Conservation (phyloP, 2,329 filamentous ascomycete species). For the Fusarium lyarnte region DNA sequence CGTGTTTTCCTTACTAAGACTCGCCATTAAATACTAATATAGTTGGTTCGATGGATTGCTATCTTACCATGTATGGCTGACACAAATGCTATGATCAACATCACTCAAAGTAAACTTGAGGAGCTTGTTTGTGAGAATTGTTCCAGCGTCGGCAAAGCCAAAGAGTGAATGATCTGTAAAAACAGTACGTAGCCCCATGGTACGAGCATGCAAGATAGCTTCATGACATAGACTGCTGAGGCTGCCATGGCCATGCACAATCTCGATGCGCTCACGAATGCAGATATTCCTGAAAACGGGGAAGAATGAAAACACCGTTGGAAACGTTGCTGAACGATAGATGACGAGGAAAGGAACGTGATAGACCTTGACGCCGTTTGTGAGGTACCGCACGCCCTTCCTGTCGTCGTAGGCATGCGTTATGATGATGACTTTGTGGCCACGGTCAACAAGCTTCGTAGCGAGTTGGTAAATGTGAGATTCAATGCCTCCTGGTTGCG, state of each 20-base stretch:
- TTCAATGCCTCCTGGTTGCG: constrained; percentile 94
- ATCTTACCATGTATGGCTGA: constrained; percentile 92
- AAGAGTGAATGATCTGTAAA: constrained; percentile 98
- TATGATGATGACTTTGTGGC: constrained; percentile 97
- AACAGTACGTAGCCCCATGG: constrained; percentile 94
- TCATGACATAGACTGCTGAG: constrained; percentile 94
- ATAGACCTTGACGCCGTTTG: constrained; percentile 98
- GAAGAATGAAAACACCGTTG: constrained; percentile 98
- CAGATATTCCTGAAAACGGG: constrained; percentile 97
- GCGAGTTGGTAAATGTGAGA: constrained; percentile 99
- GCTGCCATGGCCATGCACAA: constrained; percentile 96
- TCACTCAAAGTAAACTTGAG: constrained; percentile 96
- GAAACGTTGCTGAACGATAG: constrained; percentile 92
- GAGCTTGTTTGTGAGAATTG: constrained; percentile 96
- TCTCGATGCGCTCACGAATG: constrained; percentile 92
- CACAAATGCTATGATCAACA: constrained; percentile 97
- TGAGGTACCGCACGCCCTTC: constrained; percentile 92
- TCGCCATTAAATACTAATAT: constrained; percentile 25
- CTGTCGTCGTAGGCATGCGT: constrained; percentile 94
- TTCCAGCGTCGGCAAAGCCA: constrained; percentile 94
- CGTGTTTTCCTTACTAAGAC: constrained; percentile 90
- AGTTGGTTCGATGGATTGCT: not conserved
- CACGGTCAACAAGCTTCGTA: constrained; percentile 94
- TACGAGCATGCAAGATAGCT: constrained; percentile 91
- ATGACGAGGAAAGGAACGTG: constrained; percentile 96